A percentile compares a stretch with the other conserved stretches of the same genome.
phyloP scores from a whole-genome alignment of 148 eudicot genomes.

The Simmondsia chinensis region DNA sequence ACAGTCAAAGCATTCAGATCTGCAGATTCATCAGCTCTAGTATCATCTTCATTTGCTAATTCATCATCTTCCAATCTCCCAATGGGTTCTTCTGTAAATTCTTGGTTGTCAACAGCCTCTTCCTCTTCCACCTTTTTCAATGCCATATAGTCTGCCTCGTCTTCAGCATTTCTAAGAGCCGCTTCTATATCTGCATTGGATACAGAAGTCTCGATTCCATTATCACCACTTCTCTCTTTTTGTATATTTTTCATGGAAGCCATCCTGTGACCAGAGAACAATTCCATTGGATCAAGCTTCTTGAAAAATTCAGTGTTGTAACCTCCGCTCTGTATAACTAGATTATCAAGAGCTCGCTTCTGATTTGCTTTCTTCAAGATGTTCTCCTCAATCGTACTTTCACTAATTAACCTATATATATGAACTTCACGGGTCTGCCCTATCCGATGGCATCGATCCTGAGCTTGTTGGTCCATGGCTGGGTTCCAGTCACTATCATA shows the following conservation, averaged over 20 bases:
- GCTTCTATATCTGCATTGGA: slow-evolving; percentile 94
- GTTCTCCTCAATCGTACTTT: slow-evolving; percentile 95
- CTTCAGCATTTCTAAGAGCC: slow-evolving; percentile 92
- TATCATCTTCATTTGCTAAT: slow-evolving; percentile 62
- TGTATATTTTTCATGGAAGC: slow-evolving; percentile 25
- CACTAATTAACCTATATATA: slow-evolving; percentile 84
- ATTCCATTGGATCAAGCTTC: slow-evolving; percentile 94
- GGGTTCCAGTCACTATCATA: slow-evolving; percentile 98
- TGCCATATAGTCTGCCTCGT: slow-evolving; percentile 99
- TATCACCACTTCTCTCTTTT: slow-evolving; percentile 34
- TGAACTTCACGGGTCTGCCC: slow-evolving; percentile 99
- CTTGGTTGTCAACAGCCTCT: slow-evolving; percentile 98
- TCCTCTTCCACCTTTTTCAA: slow-evolving; percentile 94
- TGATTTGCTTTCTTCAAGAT: slow-evolving; percentile 95
- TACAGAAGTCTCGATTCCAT: slow-evolving; percentile 37
- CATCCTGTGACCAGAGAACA: slow-evolving; percentile 78
- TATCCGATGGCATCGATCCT: slow-evolving; percentile 96
- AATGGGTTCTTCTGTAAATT: slow-evolving; percentile 83
- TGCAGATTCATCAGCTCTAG: slow-evolving; percentile 46
- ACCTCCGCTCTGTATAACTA: slow-evolving; percentile 98
- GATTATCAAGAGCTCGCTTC: slow-evolving; percentile 94
- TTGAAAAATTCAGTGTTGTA: slow-evolving; percentile 95
- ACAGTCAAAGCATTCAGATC: slow-evolving; percentile 28
- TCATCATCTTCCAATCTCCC: slow-evolving; percentile 92
- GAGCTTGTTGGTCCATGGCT: slow-evolving; percentile 99